Evolutionary conservation across 164 flowering plant species (phyloP), one percentile per base, ranked within the genome.

Genomic region (Sextonia rubra): DNA sequence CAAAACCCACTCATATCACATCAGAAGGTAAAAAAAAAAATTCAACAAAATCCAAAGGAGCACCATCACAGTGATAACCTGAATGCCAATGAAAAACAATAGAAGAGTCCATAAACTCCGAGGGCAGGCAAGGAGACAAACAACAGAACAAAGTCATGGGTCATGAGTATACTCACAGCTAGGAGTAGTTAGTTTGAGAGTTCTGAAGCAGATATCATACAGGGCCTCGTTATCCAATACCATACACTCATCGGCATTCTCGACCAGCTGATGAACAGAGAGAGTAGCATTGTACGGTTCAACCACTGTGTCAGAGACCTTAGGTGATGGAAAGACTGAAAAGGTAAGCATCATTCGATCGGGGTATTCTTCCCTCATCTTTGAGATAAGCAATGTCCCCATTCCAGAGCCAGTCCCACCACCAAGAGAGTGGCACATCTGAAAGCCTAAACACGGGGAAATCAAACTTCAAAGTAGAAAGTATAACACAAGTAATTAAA

Each of bases 341-440:
- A 85, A 85, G 17, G 88, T 85, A 58, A 85, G 85, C 88, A 85
- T 85, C 88, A 85, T 85, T 20, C 86, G 29, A 32, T 85, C 90
- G 0, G 90, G 90, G 80, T 86, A 86, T 66, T 86, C 90, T 71
- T 86, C 90, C 49, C 87, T 75, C 68, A 86, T 86, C 79, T 85
- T 86, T 8, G 89, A 86, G 22, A 86, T 86, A 77, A 86, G 44
- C 47, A 86, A 81, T 9, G 89, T 84, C 1, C 89, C 89, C 89
- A 86, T 86, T 0, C 89, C 89, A 7, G 89, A 86, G 12, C 89
- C 89, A 11, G 89, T 83, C 56, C 88, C 88, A 44, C 88, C 88
- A 56, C 88, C 88, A 1, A 85, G 73, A 0, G 88, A 85, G 78
- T 86, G 89, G 63, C 89, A 86, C 6, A 86, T 85, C 75, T 85